Base-by-base conservation (phyloP, 805 yeast genomes). In the Wickerhamiella siamensis region DNA sequence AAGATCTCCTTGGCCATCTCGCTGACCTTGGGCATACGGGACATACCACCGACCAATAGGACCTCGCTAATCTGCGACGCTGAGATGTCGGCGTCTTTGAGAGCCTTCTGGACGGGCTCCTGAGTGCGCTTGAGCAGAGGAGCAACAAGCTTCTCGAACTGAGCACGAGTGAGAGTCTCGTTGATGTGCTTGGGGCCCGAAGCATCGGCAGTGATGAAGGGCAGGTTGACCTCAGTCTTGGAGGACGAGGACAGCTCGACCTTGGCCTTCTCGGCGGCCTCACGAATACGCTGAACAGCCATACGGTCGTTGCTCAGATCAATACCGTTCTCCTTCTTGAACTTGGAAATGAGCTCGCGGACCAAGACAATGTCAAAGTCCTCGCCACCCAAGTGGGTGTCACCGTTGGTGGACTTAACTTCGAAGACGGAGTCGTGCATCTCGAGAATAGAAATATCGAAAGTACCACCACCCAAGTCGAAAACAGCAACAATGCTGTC, bases 381-480 rank as follows among this genome's bases (percentile, higher is more conserved):
- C 69, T 82, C 93, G 71, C 93, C 93, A 70, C 93, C 93, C 61
- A 82, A 70, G 68, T 82, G 93, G 53, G 93, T 82, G 69, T 82
- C 91, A 77, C 93, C 96, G 68, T 87, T 87, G 61, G 96, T 86
- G 49, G 95, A 83, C 71, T 86, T 86, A 64, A 86, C 96, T 74
- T 86, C 96, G 58, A 86, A 86, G 53, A 86, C 96, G 74, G 96
- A 96, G 62, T 86, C 84, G 69, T 87, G 95, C 57, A 86, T 87
- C 72, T 87, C 96, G 61, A 86, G 74, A 63, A 86, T 83, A 56
- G 96, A 86, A 67, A 86, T 80, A 80, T 86, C 96, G 64, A 86
- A 86, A 58, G 96, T 86, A 77, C 96, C 96, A 66, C 96, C 96
- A 77, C 96, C 96, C 60, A 86, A 74, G 69, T 86, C 96, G 70